Evolutionary conservation across 192 early-diverging fungal species (phyloP).

Genomic region (Coemansia asiatica): DNA sequence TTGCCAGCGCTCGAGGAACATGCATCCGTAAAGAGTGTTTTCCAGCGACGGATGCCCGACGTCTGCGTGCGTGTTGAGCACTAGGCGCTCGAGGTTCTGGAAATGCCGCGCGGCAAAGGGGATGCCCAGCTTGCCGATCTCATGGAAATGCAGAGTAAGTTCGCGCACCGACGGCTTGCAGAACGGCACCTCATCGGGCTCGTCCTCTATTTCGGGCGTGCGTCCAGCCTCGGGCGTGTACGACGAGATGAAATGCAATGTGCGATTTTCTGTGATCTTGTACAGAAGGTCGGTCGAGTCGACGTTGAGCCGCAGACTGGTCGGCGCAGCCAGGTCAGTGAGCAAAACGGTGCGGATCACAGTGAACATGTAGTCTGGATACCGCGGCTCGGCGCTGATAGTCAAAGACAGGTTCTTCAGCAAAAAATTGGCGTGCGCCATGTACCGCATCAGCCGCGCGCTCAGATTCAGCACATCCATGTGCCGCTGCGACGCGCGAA

Average conservation of each 20-base stretch:
- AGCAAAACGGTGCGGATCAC: slow-evolving; percentile 52
- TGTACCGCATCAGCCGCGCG: slow-evolving; percentile 53
- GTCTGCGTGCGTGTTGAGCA: slow-evolving; percentile 42
- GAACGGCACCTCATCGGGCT: slow-evolving; percentile 37
- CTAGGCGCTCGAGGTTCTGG: slow-evolving; percentile 40
- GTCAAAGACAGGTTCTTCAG: slow-evolving; percentile 44
- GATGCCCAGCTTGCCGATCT: slow-evolving; percentile 55
- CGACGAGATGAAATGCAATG: slow-evolving; percentile 41
- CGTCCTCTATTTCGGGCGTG: not conserved
- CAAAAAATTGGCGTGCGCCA: slow-evolving; percentile 56
- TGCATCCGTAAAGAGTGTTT: slow-evolving; percentile 54
- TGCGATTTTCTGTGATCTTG: slow-evolving; percentile 51
- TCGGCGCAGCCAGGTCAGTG: slow-evolving; percentile 47
- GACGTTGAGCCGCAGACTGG: slow-evolving; percentile 47
- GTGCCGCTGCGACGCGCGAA: slow-evolving; percentile 51
- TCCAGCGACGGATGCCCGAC: slow-evolving; percentile 52
- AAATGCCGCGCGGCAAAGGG: slow-evolving; percentile 55
- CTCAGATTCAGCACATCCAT: slow-evolving; percentile 46
- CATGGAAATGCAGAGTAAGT: slow-evolving; percentile 47
- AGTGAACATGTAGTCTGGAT: slow-evolving; percentile 48
- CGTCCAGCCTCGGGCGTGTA: slow-evolving; percentile 15
- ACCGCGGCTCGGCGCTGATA: slow-evolving; percentile 39
- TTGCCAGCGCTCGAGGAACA: slow-evolving; percentile 51
- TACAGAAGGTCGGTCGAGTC: slow-evolving; percentile 54
- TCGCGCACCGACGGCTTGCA: slow-evolving; percentile 54